Conservation (phyloP, 495 filamentous ascomycete genomes). For the Penicillium verhagenii region DNA sequence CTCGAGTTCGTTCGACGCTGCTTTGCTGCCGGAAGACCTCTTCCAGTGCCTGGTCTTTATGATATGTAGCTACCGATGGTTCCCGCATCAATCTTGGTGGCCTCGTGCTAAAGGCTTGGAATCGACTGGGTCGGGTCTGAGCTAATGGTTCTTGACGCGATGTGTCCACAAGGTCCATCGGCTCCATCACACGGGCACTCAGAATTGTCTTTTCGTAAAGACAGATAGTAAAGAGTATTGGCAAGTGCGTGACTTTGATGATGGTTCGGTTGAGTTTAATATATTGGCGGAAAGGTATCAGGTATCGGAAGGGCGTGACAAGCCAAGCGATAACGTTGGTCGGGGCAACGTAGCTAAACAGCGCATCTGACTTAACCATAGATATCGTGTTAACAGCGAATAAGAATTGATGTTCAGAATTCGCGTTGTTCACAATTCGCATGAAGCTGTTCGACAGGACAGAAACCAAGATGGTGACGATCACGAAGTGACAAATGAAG, state of each 20-base stretch:
- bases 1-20: slow-evolving; percentile 38
- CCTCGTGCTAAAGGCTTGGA: slow-evolving; percentile 66
- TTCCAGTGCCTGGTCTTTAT: slow-evolving; percentile 87
- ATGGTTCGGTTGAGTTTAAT: slow-evolving; percentile 78
- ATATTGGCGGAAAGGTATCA: slow-evolving; percentile 75
- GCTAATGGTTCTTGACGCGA: slow-evolving; percentile 32
- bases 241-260: slow-evolving; percentile 88
- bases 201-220: slow-evolving; percentile 80
- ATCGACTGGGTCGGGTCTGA: slow-evolving; percentile 47
- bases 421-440: slow-evolving; percentile 86
- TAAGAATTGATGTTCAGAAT: slow-evolving; percentile 90
- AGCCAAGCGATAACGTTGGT: slow-evolving; percentile 88
- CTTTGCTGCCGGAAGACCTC: slow-evolving; percentile 79
- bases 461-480: slow-evolving; percentile 90
- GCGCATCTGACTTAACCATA: slow-evolving; percentile 91
- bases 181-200: slow-evolving; percentile 65
- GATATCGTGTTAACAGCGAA: slow-evolving; percentile 94
- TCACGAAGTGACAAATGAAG: slow-evolving; percentile 90
- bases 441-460: slow-evolving; percentile 94
- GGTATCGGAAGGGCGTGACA: slow-evolving; percentile 72
- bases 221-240: slow-evolving; percentile 80
- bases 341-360: slow-evolving; percentile 89
- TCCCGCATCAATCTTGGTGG: slow-evolving; percentile 65
- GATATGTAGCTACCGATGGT: slow-evolving; percentile 77
- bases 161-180: slow-evolving; percentile 65